Evolutionary conservation across 345 rosid species (phyloP), one percentile per base, ranked within the genome.

Genomic region (Ailanthus altissimus): DNA sequence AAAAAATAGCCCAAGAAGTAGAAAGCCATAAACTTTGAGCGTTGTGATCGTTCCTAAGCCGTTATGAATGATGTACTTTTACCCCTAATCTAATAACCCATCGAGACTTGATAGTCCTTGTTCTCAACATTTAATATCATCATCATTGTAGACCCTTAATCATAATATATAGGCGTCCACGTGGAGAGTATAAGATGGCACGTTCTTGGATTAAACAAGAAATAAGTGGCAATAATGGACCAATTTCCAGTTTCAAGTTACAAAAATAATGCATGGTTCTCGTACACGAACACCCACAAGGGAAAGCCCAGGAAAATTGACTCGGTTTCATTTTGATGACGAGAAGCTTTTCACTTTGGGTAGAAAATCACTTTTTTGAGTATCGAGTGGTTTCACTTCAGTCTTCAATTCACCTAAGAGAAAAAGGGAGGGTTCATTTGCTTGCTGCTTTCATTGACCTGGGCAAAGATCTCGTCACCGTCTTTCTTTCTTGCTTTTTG

Each of bases 321-420:
- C 73, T 49, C 62, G n/a, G 28, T 58, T 70, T 70, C 14, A 12
- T 4, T 32, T 16, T 79, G 84, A 86, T 64, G 85, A 87, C 70
- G 81, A 68, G 85, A 75, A 77, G 79, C 53, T 78, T 86, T 86
- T 84, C 69, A 82, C 86, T 59, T 72, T 2, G 20, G 81, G 61
- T 61, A 70, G 64, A 76, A 62, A 54, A 47, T 58, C 54, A 32
- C n/a, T n/a, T n/a, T n/a, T n/a, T n/a, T 5, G 67, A 38, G 75
- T 56, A 59, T 28, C 42, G 23, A 5, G 14, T 4, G 16, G 6
- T 28, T 64, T 75, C 23, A 11, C 47, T 74, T 51, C 67, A 25
- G 16, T 3, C 18, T 64, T 75, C 23, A 11, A 36, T 74, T 51
- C 67, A 25, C 69, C 72, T 67, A 60, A 60, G n/a, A n/a, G n/a